Conservation (phyloP, 768 basidiomycete genomes). For the Hypholoma fasciculare region DNA sequence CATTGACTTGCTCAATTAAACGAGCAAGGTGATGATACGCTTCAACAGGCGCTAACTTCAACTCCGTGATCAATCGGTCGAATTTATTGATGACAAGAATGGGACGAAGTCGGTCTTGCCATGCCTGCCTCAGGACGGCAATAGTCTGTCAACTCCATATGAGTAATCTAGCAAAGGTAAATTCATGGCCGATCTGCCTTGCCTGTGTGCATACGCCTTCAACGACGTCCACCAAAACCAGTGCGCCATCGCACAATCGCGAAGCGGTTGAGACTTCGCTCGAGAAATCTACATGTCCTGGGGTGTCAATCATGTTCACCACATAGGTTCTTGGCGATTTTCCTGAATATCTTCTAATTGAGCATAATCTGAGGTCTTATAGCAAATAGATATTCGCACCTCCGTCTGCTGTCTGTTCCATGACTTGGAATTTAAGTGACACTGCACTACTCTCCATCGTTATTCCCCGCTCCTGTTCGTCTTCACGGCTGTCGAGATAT, state of each 20-base stretch:
- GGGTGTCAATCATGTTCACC: conserved; percentile 97
- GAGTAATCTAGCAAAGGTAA: not conserved
- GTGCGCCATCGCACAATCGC: conserved; percentile 90
- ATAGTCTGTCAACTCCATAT: conserved; percentile 63
- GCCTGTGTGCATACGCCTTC: conserved; percentile 99
- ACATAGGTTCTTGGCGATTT: conserved; percentile 68
- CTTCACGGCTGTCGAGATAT: conserved; percentile 93
- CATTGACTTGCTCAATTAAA: conserved; percentile 96
- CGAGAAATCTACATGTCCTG: conserved; percentile 98
- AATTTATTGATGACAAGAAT: conserved; percentile 97
- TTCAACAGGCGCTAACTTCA: conserved; percentile 87
- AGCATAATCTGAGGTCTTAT: not conserved
- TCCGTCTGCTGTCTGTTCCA: conserved; percentile 52
- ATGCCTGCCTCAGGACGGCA: conserved; percentile 92
- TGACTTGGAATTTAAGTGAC: conserved; percentile 83
- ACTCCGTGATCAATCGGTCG: conserved; percentile 91
- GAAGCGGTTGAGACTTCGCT: conserved; percentile 96
- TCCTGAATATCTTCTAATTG: conserved; percentile 32
- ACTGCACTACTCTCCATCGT: conserved; percentile 99
- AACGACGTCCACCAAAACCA: conserved; percentile 94
- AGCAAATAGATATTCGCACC: conserved; percentile 42
- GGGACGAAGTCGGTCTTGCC: conserved; percentile 85
- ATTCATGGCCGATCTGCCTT: conserved; percentile 17
- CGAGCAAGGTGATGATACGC: conserved; percentile 94
- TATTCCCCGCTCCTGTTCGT: conserved; percentile 96